Percentiles rank a stretch among this genome's conserved stretches.
These are phyloP conservation scores for Nakataea oryzae DNA, from an alignment of 2,329 filamentous ascomycete genomes.

Conservation along the genomic window DNA sequence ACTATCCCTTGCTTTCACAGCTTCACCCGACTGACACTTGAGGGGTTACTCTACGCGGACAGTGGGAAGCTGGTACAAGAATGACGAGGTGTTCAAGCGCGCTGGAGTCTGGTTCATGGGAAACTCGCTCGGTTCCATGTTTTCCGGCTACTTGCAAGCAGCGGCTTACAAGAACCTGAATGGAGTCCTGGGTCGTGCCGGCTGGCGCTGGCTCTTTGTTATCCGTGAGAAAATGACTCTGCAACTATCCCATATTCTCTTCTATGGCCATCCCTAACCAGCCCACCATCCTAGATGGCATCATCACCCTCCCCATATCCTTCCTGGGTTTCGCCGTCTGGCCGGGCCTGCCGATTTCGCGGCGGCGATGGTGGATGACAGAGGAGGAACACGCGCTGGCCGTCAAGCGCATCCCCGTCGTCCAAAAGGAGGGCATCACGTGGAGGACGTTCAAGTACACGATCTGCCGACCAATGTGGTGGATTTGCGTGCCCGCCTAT, in stretches of 20 bases:
- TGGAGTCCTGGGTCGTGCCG: constrained; percentile 30
- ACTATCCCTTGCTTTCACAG: background rate
- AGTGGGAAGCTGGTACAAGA: constrained; percentile 10
- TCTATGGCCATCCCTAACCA: background rate
- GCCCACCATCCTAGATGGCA: constrained; percentile 4
- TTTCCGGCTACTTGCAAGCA: constrained; percentile 37
- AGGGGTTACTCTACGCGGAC: background rate
- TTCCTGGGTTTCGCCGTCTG: constrained; percentile 38
- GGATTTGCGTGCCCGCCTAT: constrained; percentile 2
- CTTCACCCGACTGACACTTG: background rate
- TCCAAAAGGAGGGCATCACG: background rate
- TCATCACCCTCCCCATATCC: constrained; percentile 31
- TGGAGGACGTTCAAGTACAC: constrained; percentile 12
- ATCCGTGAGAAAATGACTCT: constrained; percentile 21
- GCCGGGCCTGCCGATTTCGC: constrained; percentile 33
- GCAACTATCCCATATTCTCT: background rate
- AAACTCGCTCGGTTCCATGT: constrained; percentile 23
- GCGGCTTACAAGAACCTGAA: constrained; percentile 37
- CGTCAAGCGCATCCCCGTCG: constrained; percentile 15
- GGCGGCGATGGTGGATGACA: constrained; percentile 24
- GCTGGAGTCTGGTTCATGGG: constrained; percentile 12
- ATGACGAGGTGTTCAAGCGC: constrained; percentile 8
- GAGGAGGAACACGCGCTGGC: constrained; percentile 23
- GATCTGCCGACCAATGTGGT: constrained; percentile 1
- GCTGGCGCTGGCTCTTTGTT: constrained; percentile 39